Percentiles rank a stretch among this genome's conserved stretches.
Conservation (phyloP, 163 green algal species). For the Smithsoniella earleae region DNA sequence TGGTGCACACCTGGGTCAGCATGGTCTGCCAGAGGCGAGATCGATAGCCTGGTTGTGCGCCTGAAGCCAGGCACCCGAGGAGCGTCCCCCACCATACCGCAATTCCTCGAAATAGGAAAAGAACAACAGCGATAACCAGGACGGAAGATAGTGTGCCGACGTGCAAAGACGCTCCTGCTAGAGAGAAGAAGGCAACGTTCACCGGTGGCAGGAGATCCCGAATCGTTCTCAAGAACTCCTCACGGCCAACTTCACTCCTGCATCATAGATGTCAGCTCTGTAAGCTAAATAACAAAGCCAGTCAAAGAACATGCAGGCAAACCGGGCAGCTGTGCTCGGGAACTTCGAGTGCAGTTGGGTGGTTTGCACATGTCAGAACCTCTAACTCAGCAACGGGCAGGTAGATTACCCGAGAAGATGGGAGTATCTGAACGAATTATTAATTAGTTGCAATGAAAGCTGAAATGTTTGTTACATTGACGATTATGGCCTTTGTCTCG, state of each 20-base stretch:
- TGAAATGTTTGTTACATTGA: too few species aligned
- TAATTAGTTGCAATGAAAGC: too few species aligned
- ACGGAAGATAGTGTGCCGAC: slow-evolving; percentile 51
- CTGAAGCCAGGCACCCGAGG: slow-evolving; percentile 47
- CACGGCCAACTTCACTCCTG: slow-evolving; percentile 35
- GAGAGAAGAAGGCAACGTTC: slow-evolving; percentile 78
- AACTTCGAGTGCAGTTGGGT: too few species aligned
- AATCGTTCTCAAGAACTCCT: slow-evolving; percentile 46
- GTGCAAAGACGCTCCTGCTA: slow-evolving; percentile 64
- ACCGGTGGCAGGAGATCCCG: slow-evolving; percentile 50
- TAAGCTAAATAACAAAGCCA: too few species aligned
- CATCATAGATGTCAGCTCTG: background rate
- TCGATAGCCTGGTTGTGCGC: slow-evolving; percentile 38
- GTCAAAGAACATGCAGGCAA: too few species aligned
- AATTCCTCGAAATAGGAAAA: slow-evolving; percentile 47
- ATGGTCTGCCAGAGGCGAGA: slow-evolving; percentile 64
- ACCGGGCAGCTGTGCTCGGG: too few species aligned
- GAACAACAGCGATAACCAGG: slow-evolving; percentile 46
- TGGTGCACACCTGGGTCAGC: slow-evolving; percentile 62
- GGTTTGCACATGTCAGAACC: too few species aligned
- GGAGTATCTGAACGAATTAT: too few species aligned
- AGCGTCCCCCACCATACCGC: slow-evolving; percentile 53
- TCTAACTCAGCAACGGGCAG: too few species aligned
- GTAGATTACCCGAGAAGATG: too few species aligned
- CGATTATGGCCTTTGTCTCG: too few species aligned